These are phyloP conservation scores for Aspergillus pseudoterreus DNA, from an alignment of 2,329 filamentous ascomycete genomes.

Conservation along the genomic window DNA sequence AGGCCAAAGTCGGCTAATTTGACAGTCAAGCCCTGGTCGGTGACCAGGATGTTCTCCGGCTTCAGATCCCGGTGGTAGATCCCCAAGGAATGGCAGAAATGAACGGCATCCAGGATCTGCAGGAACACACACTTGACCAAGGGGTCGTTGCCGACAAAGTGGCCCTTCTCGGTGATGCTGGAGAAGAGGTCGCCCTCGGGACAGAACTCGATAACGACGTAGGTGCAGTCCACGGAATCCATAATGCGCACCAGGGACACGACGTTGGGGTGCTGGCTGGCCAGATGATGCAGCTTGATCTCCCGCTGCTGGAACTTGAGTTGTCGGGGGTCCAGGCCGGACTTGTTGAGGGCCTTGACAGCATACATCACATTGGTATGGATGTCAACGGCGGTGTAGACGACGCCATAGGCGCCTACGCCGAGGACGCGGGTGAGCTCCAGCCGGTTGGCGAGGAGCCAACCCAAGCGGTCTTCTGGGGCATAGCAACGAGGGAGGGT, in stretches of 20 bases:
- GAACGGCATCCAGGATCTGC: constrained; percentile 93
- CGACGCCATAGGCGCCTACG: constrained; percentile 92
- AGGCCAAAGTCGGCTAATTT: constrained; percentile 98
- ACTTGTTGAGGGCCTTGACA: constrained; percentile 94
- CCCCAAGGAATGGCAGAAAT: constrained; percentile 86
- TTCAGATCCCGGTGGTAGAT: constrained; percentile 98
- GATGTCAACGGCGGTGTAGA: constrained; percentile 84
- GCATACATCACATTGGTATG: constrained; percentile 80
- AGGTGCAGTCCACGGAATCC: constrained; percentile 87
- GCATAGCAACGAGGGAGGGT: constrained; percentile 49
- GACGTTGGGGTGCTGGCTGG: constrained; percentile 86
- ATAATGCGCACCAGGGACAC: constrained; percentile 92
- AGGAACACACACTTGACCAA: constrained; percentile 85
- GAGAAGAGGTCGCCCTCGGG: constrained; percentile 94
- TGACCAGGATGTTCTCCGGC: constrained; percentile 95
- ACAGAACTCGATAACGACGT: constrained; percentile 94
- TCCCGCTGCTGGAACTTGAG: constrained; percentile 88
- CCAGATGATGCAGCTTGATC: constrained; percentile 85
- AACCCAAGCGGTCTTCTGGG: constrained; percentile 83
- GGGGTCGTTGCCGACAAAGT: constrained; percentile 88
- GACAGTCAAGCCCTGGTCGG: constrained; percentile 80
- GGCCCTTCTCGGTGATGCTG: constrained; percentile 93
- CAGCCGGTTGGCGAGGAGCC: constrained; percentile 75
- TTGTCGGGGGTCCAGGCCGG: constrained; percentile 83
- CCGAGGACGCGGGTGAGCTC: constrained; percentile 83